A percentile compares a stretch with the other conserved stretches of the same genome.
Conservation (phyloP, 1,284 basidiomycete species). For the Ceratobasidium sp. region DNA sequence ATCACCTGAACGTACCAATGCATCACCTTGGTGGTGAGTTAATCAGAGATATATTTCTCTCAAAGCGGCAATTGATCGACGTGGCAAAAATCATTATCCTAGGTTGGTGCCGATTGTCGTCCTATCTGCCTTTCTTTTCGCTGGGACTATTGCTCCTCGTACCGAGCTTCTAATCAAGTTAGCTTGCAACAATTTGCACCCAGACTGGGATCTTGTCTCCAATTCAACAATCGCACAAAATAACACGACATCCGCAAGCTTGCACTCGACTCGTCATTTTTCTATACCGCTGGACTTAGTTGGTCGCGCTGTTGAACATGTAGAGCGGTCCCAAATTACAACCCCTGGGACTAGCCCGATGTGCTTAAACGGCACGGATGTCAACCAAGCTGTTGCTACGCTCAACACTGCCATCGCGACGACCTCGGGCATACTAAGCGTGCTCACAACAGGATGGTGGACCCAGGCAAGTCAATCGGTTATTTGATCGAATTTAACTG, state of each 20-base stretch:
- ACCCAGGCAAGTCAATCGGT: conserved; percentile 6
- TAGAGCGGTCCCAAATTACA: conserved; percentile 9
- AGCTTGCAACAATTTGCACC: conserved; percentile 39
- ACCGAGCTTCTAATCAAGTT: conserved; percentile 39
- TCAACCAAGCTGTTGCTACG: conserved; percentile 22
- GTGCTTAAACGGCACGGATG: conserved; percentile 21
- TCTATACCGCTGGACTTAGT: conserved; percentile 3
- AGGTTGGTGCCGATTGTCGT: conserved; percentile 37
- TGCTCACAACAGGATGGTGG: conserved; percentile 35
- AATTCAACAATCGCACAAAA: neutral
- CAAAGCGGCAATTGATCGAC: conserved; percentile 5
- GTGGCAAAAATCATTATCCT: conserved; percentile 2
- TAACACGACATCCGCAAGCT: neutral
- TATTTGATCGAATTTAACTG: neutral
- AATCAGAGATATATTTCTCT: neutral
- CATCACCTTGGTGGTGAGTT: conserved; percentile 34
- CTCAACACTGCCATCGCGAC: conserved; percentile 28
- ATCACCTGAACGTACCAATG: conserved; percentile 6
- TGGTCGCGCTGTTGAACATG: neutral
- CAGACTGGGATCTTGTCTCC: conserved; percentile 37
- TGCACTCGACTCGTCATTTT: neutral
- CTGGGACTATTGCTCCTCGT: conserved; percentile 38
- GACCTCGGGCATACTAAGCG: conserved; percentile 25
- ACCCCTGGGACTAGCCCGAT: conserved; percentile 26
- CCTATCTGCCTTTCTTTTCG: conserved; percentile 35